Evolutionary conservation across 2,329 filamentous ascomycete genomes (phyloP), one percentile per base, ranked within the genome.

Genomic region (Cadophora sp.): DNA sequence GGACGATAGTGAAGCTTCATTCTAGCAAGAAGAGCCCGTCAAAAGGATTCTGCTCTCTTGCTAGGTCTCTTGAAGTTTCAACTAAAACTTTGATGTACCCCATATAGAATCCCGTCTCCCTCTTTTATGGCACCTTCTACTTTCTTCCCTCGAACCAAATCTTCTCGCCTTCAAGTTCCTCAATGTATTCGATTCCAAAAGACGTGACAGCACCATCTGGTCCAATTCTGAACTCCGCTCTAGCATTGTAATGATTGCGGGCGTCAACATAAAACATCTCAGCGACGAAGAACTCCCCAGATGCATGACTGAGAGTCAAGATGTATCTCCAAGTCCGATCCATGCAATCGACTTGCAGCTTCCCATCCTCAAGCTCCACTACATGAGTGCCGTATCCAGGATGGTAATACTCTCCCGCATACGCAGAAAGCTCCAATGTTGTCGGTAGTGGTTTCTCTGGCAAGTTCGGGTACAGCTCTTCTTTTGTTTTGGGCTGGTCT

Each of bases 261-360:
- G 48, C 47, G 41, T 67, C 66, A 7, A 65, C 14, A 24, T 61
- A 56, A 1, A 61, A 20, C 41, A 53, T 58, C n/a, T 68, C 66
- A 1, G 61, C 65, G 13, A 68, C 56, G 63, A 72, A 71, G 36
- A 69, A 70, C 27, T 69, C 66, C 8, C 68, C 66, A 24, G 63
- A 69, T 7, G 69, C 63, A 59, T 69, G 68, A 18, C 55, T 51
- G 27, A 72, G 64, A 24, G 43, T 58, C 27, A 70, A 27, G 6
- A 55, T 64, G n/a, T 66, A 66, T 22, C 43, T 63, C 66, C 64
- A 70, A 3, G 61, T 67, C 8, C 68, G 48, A 67, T 70, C 71
- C 4, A 39, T 70, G 1, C 59, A 62, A 59, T 71, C 64, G 13
- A 67, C 33, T 4, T 66, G 33, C 39, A 72, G 39, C 22, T 59